phyloP scores from a whole-genome alignment of 306 rosid genomes.

The Trichosanthes truncata region DNA sequence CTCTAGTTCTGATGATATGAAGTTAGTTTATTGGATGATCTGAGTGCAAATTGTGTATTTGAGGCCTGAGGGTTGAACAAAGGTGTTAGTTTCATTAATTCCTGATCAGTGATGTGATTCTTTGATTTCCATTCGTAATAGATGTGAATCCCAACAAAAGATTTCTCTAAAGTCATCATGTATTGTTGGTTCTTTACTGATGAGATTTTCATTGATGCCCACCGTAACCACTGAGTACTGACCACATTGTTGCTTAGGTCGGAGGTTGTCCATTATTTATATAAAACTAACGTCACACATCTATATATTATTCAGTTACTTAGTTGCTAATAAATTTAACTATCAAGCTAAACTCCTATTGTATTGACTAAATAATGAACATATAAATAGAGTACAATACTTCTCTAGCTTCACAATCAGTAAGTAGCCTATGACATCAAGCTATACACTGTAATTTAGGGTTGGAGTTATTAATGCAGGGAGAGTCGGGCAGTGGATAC shows the following conservation, averaged over 20 bases:
- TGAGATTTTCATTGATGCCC: not conserved
- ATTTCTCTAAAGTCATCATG: not conserved
- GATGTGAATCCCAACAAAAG: not conserved
- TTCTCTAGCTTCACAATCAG: not conserved
- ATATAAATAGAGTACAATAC: not conserved
- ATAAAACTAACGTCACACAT: not conserved
- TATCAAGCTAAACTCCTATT: not conserved
- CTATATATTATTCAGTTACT: not conserved
- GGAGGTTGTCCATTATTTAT: not conserved
- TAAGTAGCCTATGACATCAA: not conserved
- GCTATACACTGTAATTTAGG: conserved; percentile 3
- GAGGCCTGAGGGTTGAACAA: not conserved
- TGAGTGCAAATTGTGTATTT: not conserved
- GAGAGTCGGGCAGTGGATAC: conserved; percentile 83
- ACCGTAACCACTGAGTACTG: not conserved
- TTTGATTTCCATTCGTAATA: not conserved
- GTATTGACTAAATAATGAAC: not conserved
- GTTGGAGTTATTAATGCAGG: conserved; percentile 29
- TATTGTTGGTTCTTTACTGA: not conserved
- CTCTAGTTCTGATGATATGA: not conserved
- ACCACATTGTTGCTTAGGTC: not conserved
- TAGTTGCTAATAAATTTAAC: not conserved
- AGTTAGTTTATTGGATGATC: not conserved
- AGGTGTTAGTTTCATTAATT: not conserved
- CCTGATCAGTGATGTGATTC: not conserved